Evolutionary conservation across 768 basidiomycete genomes (phyloP).

Genomic region (Agaricus bisporus): DNA sequence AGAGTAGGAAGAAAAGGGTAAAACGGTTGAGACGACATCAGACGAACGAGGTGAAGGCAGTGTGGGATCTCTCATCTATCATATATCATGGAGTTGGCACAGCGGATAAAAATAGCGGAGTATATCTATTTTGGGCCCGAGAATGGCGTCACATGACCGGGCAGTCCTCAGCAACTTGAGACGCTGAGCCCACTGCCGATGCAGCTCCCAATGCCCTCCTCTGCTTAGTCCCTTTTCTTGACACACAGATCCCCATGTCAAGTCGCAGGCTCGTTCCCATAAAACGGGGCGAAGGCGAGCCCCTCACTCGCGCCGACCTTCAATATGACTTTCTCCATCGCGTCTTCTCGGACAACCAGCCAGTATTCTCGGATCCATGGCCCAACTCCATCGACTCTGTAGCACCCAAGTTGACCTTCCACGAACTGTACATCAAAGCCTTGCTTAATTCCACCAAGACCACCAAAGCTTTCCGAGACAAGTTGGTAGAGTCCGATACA

Average conservation of each 20-base stretch:
- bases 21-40: slow-evolving; percentile 4
- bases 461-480: slow-evolving; percentile 66
- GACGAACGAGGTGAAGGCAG: no score
- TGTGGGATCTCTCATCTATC: no score
- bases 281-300: slow-evolving; percentile 58
- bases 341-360: slow-evolving; percentile 66
- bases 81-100: no score
- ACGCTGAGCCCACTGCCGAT: no score
- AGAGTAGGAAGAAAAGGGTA: background rate
- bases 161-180: background rate
- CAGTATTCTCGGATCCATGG: slow-evolving; percentile 48
- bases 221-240: background rate
- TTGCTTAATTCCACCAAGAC: slow-evolving; percentile 57
- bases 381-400: slow-evolving; percentile 14
- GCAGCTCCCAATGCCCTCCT: no score
- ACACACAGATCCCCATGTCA: background rate
- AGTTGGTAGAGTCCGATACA: slow-evolving; percentile 51
- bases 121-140: no score
- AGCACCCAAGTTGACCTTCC: slow-evolving; percentile 43
- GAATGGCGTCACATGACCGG: background rate
- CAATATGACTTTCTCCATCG: slow-evolving; percentile 75
- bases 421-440: slow-evolving; percentile 49
- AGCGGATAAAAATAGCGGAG: no score
- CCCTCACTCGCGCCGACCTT: slow-evolving; percentile 60
- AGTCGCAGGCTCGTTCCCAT: slow-evolving; percentile 33